phyloP scores from a whole-genome alignment of 176 grass and related monocot species.

The barley (Hordeum vulgare) region MorexV3_pseudomolecules_assembly NC_058521.1:457685700-457686199 shows the following conservation, averaged over 20 bases:
- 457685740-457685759: slow-evolving; percentile 73
- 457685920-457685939: slow-evolving; percentile 95
- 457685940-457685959: not conserved
- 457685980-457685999: not conserved
- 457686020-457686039: slow-evolving; percentile 11
- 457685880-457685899: slow-evolving; percentile 84
- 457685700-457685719: slow-evolving; percentile 18
- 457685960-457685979: not conserved
- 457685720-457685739: slow-evolving; percentile 36
- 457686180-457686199: slow-evolving; percentile 77
- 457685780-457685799: slow-evolving; percentile 76
- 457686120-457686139: not conserved
- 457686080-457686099: slow-evolving; percentile 66
- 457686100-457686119: slow-evolving; percentile 83
- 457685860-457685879: slow-evolving; percentile 78
- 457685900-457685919: slow-evolving; percentile 89
- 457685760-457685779: slow-evolving; percentile 67
- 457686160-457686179: slow-evolving; percentile 30
- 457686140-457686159: slow-evolving; percentile 9
- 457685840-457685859: slow-evolving; percentile 51
- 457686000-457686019: not conserved
- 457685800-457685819: slow-evolving; percentile 12
- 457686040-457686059: slow-evolving; percentile 56
- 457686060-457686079: slow-evolving; percentile 57
- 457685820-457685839: not conserved